phyloP scores from a whole-genome alignment of 345 rosid genomes.

The Eucalyptus marginata region DNA sequence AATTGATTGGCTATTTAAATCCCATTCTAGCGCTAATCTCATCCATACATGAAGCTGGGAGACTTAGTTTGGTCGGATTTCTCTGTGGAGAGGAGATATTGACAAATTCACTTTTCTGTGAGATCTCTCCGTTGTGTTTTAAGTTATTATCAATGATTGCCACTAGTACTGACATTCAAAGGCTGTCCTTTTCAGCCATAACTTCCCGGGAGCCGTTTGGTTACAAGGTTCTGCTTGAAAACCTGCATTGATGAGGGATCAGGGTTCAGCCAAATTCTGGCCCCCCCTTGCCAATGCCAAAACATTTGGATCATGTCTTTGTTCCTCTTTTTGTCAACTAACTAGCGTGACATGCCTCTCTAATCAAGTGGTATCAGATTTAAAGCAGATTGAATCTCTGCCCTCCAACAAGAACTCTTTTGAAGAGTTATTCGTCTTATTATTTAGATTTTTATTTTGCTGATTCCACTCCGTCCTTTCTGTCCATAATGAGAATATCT shows the following conservation, averaged over 20 bases:
- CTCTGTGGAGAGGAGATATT: background rate
- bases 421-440: background rate
- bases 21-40: background rate
- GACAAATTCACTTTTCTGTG: background rate
- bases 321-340: background rate
- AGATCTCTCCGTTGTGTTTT: background rate
- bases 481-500: background rate
- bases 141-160: background rate
- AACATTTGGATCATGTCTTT: background rate
- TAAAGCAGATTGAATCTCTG: background rate
- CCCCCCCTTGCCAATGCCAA: background rate
- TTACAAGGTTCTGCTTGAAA: background rate
- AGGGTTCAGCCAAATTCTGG: background rate
- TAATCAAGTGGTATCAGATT: background rate
- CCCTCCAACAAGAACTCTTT: background rate
- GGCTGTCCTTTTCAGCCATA: background rate
- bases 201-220: background rate
- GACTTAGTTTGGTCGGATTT: background rate
- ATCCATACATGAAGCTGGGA: background rate
- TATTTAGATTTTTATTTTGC: background rate
- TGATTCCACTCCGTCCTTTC: background rate
- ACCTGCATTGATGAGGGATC: background rate
- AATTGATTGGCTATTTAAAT: background rate
- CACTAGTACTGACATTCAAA: background rate
- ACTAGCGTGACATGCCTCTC: background rate